Conservation (phyloP, 2,329 filamentous ascomycete genomes). For the Polytolypa hystricis region DNA sequence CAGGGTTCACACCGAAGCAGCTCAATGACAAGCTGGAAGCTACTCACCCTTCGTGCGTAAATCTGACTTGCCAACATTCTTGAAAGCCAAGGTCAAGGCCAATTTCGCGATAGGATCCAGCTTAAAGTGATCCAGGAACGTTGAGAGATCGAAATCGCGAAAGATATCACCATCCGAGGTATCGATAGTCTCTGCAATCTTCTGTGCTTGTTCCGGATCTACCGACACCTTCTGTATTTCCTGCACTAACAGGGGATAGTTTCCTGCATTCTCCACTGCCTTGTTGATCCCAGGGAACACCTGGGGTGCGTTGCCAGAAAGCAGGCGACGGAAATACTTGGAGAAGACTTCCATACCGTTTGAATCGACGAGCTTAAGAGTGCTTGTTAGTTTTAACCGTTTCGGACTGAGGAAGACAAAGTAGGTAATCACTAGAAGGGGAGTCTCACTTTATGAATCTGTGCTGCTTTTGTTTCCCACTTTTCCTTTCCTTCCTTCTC, state of each 20-base stretch:
- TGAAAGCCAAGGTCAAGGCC: conserved; percentile 78
- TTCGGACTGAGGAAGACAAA: conserved; percentile 1
- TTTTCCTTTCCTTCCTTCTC: conserved; percentile 84
- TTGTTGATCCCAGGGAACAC: conserved; percentile 76
- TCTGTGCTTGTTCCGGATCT: conserved; percentile 70
- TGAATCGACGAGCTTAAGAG: conserved; percentile 71
- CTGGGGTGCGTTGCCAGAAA: conserved; percentile 80
- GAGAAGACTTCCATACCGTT: conserved; percentile 99
- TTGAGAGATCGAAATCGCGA: conserved; percentile 89
- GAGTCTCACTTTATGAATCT: conserved; percentile 73
- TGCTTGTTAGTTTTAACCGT: conserved; percentile 8
- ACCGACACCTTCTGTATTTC: conserved; percentile 80
- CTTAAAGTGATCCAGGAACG: conserved; percentile 93
- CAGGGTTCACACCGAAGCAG: conserved; percentile 7
- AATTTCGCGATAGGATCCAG: conserved; percentile 81
- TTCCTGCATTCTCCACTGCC: conserved; percentile 62
- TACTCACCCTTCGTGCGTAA: conserved; percentile 77
- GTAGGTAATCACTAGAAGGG: conserved; percentile 3
- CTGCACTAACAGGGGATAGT: conserved; percentile 67
- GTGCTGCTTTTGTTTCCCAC: conserved; percentile 85
- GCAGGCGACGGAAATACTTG: conserved; percentile 86
- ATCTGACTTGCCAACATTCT: conserved; percentile 66
- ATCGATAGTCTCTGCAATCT: conserved; percentile 89
- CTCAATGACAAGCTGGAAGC: background rate
- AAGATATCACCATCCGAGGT: conserved; percentile 85